Percentiles rank a stretch among this genome's conserved stretches.
Evolutionary conservation across 345 rosid species (phyloP).

Genomic region (Lumnitzera racemosa): DNA sequence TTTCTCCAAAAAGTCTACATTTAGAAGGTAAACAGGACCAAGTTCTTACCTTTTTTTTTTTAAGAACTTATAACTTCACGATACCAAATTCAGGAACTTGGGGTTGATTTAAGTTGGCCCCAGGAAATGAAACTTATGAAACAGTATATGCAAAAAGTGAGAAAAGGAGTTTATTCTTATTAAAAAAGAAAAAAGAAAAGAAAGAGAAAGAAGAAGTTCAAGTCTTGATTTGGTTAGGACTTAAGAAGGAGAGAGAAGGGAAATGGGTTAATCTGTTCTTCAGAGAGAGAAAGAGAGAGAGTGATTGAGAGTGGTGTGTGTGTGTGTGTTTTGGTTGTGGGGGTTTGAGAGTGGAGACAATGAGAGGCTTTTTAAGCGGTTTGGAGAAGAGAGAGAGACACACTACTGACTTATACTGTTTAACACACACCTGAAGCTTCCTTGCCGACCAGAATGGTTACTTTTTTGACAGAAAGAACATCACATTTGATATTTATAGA

Average conservation of each 20-base stretch:
- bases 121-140: not conserved
- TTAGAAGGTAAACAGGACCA: too few species aligned
- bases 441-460: constrained; percentile 22
- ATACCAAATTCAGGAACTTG: too few species aligned
- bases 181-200: too few species aligned
- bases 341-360: constrained; percentile 2
- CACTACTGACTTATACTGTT: constrained; percentile 4
- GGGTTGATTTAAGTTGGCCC: not conserved
- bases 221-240: not conserved
- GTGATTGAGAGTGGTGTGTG: not conserved
- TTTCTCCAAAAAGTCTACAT: too few species aligned
- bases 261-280: too few species aligned
- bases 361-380: constrained; percentile 7
- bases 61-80: too few species aligned
- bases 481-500: too few species aligned
- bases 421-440: constrained; percentile 11
- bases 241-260: not conserved
- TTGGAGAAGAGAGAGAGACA: constrained; percentile 7
- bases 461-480: not conserved
- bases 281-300: constrained; percentile 1
- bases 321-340: not conserved
- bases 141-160: not conserved
- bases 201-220: not conserved
- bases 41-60: too few species aligned
- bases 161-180: too few species aligned